Base-by-base conservation (phyloP, 2,329 filamentous ascomycete genomes). In the Aspergillus sp. region DNA sequence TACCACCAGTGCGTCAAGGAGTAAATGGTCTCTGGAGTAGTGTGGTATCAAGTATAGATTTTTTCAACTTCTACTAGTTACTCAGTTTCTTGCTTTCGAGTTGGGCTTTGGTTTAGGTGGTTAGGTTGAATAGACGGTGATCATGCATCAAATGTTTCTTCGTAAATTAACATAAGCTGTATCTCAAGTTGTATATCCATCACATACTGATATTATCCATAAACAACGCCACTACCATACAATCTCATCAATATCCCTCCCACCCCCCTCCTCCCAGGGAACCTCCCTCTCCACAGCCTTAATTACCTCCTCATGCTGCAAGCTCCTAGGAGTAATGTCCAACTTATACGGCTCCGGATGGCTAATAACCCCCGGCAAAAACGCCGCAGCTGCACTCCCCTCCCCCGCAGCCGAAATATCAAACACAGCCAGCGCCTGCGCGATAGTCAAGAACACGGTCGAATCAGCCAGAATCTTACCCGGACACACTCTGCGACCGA, bases 1-100 rank as follows among this genome's bases (percentile, higher is more conserved):
- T 66, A 66, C 59, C 55, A 57, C 59, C 64, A 66, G 61, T 66
- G 64, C 17, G 8, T 64, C 21, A 19, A 46, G 39, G 54, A 53
- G 12, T 62, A 61, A 61, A 23, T 27, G 25, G 17, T 17, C 17
- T 17, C 17, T 17, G 17, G 8, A 27, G 25, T 9, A 27, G 25
- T 27, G 25, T 8, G 25, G 2, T 27, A 8, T 27, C 25, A 27
- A 3, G 25, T 21, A 27, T 27, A 27, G 25, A 27, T 3, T 27
- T 2, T 40, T 39, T 21, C 3, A 3, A 3, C 3, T 21, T 21
- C 21, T 21, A 3, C 21, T 4, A 4, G 21, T 21, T 21, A 21
- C 21, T 21, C 3, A 4, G 3, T 21, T 21, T 21, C 21, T 21
- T 21, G 21, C 21, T 21, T 21, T 19, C 19, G 3, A 21, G 21